These are phyloP conservation scores for Xylaria sp. DNA, from an alignment of 2,329 filamentous ascomycete genomes.

Conservation along the genomic window DNA sequence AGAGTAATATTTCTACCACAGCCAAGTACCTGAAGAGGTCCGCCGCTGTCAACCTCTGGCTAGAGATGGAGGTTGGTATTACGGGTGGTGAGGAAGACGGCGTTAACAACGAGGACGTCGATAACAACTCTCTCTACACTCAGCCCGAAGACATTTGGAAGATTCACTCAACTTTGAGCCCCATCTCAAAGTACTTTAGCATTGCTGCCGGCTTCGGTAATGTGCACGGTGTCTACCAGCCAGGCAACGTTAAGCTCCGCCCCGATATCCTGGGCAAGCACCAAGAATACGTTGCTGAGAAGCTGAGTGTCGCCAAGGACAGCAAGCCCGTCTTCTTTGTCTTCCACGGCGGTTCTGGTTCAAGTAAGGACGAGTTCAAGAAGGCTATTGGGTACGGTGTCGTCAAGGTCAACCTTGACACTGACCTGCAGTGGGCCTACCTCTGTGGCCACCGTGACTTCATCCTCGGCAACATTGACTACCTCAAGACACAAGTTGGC, in stretches of 20 bases:
- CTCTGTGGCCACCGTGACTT: slow-evolving; percentile 93
- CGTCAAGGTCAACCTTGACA: slow-evolving; percentile 99
- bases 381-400: slow-evolving; percentile 93
- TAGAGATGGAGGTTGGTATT: slow-evolving; percentile 92
- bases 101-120: slow-evolving; percentile 97
- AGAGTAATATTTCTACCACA: slow-evolving; percentile 92
- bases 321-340: slow-evolving; percentile 98
- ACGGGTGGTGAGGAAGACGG: slow-evolving; percentile 98
- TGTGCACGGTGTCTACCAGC: slow-evolving; percentile 99
- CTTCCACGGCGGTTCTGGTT: slow-evolving; percentile 98
- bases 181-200: slow-evolving; percentile 95
- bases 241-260: slow-evolving; percentile 95
- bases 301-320: slow-evolving; percentile 71
- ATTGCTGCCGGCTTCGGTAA: slow-evolving; percentile 99
- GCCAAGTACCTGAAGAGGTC: slow-evolving; percentile 93
- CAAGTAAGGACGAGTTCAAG: slow-evolving; percentile 87
- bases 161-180: slow-evolving; percentile 86
- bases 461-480: slow-evolving; percentile 93
- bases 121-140: slow-evolving; percentile 96
- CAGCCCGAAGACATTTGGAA: slow-evolving; percentile 96
- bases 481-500: slow-evolving; percentile 85
- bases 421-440: slow-evolving; percentile 97
- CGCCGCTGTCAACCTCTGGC: slow-evolving; percentile 97
- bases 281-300: slow-evolving; percentile 88
- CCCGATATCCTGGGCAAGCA: slow-evolving; percentile 97